These are phyloP conservation scores for Allium sativum DNA, from an alignment of 106 monocot species.

Conservation along the genomic window DNA sequence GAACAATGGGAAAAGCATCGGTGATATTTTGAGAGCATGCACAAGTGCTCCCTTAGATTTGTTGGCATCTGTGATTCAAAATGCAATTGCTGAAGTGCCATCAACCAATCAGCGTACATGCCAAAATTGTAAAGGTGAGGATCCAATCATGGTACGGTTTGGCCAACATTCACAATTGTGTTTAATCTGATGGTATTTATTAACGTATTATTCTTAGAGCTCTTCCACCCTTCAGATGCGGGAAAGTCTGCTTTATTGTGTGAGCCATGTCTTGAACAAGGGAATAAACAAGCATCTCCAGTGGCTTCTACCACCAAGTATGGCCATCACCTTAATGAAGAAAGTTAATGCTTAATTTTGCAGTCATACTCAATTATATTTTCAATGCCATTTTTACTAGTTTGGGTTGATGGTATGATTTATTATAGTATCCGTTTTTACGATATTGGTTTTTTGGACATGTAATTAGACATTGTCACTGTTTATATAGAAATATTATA, in stretches of 20 bases:
- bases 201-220: slow-evolving; percentile 15
- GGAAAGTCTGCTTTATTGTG: slow-evolving; percentile 45
- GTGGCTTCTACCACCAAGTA: slow-evolving; percentile 12
- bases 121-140: slow-evolving; percentile 37
- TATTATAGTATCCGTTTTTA: no score
- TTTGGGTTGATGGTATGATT: no score
- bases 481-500: no score
- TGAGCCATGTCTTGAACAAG: slow-evolving; percentile 32
- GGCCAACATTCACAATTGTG: not conserved
- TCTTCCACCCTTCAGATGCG: slow-evolving; percentile 18
- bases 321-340: slow-evolving; percentile 3
- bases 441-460: no score
- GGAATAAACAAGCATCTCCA: slow-evolving; percentile 13
- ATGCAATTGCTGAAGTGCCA: slow-evolving; percentile 31
- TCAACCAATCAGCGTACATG: slow-evolving; percentile 21
- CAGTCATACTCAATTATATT: no score
- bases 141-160: not conserved
- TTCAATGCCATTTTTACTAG: no score
- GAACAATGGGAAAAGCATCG: slow-evolving; percentile 76
- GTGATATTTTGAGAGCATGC: slow-evolving; percentile 68
- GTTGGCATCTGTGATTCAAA: slow-evolving; percentile 61
- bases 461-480: no score
- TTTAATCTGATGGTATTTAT: slow-evolving; percentile 7
- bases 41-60: slow-evolving; percentile 42
- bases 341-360: not conserved